Base-by-base conservation (phyloP, 148 eudicot genomes). In the Rhododendron vialii region DNA sequence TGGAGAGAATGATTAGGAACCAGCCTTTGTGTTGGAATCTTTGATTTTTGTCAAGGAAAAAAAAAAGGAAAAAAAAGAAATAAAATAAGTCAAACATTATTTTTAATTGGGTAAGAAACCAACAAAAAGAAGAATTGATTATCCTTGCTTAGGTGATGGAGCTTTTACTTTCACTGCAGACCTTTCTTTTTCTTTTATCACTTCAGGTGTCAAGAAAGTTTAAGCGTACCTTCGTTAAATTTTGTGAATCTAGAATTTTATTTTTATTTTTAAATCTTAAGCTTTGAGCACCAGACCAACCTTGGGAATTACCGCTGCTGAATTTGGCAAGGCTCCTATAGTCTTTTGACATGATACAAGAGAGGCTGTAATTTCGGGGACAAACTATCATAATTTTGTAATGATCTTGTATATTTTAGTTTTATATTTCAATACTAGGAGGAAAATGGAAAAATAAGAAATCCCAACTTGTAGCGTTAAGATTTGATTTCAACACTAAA, bases 1-100 rank as follows among this genome's bases (percentile, higher is more conserved):
- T 63, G 84, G 74, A 36, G 35, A 59, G 51, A 82, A 82, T 82
- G 84, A 82, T 82, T 82, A 13, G 30, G 30, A 24, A 6, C 84
- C 84, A 82, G 65, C 75, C 74, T 82, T 24, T 65, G 6, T 63
- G 1, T 33, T 13, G 50, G 69, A 65, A n/a, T 38, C 47, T 63
- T 36, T 82, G 30, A 82, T 82, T 65, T 65, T 36, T 82, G 13
- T 26, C 7, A 63, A 11, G 12, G 28, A 8, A 12, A 22, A 9
- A 35, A 1, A 57, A 20, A 33, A 17, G 3, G 7, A 18, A 35
- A 57, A 1, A 20, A 63, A 18, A 59, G 28, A 82, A 61, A 38
- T 59, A 65, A 43, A 41, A 20, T 43, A 41, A 14, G 20, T 71
- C 36, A 71, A 71, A 9, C 38, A 7, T 2, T 75, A 17, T 59